phyloP scores from a whole-genome alignment of 257 asterid genomes.

The Primulina tabacum region DNA sequence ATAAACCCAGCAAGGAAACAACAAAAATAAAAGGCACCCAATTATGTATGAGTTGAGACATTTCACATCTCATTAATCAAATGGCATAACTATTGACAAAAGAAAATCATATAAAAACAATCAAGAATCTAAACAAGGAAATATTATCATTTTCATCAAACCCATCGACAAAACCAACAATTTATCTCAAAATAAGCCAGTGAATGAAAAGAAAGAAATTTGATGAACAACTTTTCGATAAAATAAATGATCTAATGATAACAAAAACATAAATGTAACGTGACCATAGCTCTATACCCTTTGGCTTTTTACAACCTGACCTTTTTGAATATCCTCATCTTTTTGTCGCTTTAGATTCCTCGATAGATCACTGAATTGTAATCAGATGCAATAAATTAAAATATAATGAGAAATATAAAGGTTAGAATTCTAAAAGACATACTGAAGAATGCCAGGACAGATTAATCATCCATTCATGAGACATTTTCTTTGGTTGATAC shows the following conservation, averaged over 20 bases:
- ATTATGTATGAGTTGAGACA: conserved; percentile 4
- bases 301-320: conserved; percentile 87
- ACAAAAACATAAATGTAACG: background rate
- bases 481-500: background rate
- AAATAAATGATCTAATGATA: background rate
- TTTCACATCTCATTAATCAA: conserved; percentile 4
- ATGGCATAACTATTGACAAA: background rate
- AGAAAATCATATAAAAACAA: conserved; percentile 6
- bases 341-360: conserved; percentile 65
- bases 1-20: background rate
- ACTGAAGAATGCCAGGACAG: conserved; percentile 10
- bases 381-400: conserved; percentile 20
- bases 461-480: background rate
- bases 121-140: background rate
- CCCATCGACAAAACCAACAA: conserved; percentile 1
- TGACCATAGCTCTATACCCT: conserved; percentile 45
- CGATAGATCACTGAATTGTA: conserved; percentile 59
- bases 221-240: background rate
- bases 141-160: background rate
- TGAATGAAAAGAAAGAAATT: background rate
- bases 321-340: conserved; percentile 77
- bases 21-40: conserved; percentile 4
- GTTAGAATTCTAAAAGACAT: background rate
- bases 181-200: background rate
- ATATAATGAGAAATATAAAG: conserved; percentile 10